Percentiles rank a stretch among this genome's conserved stretches.
These are phyloP conservation scores for Dipodascus albidus DNA, from an alignment of 805 yeast species.

Conservation along the genomic window DNA sequence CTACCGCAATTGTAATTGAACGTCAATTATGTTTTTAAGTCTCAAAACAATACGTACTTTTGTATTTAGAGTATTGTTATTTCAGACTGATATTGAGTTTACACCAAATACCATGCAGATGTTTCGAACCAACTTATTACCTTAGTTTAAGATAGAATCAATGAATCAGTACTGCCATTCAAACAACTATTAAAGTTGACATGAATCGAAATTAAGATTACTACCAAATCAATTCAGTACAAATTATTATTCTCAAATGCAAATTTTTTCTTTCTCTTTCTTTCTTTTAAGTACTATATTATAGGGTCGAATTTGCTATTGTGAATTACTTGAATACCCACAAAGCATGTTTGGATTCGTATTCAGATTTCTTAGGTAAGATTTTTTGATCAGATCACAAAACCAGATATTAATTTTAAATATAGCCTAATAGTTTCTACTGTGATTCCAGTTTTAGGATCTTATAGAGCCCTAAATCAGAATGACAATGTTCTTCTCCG, in stretches of 20 bases:
- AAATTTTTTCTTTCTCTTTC: too few relatives aligned
- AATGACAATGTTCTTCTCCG: conserved; percentile 27
- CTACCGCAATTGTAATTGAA: too few relatives aligned
- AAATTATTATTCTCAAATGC: too few relatives aligned
- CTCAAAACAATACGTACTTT: too few relatives aligned
- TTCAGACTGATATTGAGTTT: background rate
- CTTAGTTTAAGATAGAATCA: too few relatives aligned
- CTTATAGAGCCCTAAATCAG: conserved; percentile 43
- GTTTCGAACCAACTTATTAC: too few relatives aligned
- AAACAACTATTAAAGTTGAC: background rate
- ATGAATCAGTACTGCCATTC: too few relatives aligned
- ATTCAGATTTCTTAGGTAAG: background rate
- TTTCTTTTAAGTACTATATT: background rate
- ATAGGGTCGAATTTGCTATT: too few relatives aligned
- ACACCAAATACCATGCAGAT: background rate
- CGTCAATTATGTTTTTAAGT: too few relatives aligned
- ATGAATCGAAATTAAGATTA: background rate
- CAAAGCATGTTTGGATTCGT: background rate
- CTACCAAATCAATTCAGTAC: too few relatives aligned
- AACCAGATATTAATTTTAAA: conserved; percentile 17
- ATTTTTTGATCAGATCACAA: background rate
- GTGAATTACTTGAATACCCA: too few relatives aligned
- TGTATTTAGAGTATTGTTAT: too few relatives aligned
- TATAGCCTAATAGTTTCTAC: conserved; percentile 29
- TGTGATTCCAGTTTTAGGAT: conserved; percentile 48